Conservation (phyloP, 2,329 filamentous ascomycete genomes). For the Talaromyces verruculosus region DNA sequence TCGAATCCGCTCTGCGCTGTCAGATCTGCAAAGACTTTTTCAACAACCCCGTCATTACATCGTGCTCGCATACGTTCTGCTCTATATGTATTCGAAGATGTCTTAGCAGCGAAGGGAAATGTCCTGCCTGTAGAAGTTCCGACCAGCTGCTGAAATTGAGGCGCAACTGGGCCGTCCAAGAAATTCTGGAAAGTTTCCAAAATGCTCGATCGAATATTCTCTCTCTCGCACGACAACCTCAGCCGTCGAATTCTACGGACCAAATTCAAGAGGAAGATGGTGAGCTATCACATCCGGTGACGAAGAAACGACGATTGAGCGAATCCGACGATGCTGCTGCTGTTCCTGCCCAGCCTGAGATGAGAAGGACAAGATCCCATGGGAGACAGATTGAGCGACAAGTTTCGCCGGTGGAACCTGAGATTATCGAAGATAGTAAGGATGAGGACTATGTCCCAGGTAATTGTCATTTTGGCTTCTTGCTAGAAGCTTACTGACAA, state of each 20-base stretch:
- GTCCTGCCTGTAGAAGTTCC: conserved; percentile 73
- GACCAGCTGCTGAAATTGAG: conserved; percentile 84
- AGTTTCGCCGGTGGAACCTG: conserved; percentile 23
- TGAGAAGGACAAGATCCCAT: conserved; percentile 39
- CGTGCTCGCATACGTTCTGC: conserved; percentile 94
- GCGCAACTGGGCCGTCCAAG: conserved; percentile 80
- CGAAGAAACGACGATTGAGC: conserved; percentile 40
- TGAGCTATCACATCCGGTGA: conserved; percentile 31
- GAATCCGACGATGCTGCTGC: conserved; percentile 40
- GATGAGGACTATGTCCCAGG: conserved; percentile 42
- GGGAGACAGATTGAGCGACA: conserved; percentile 26
- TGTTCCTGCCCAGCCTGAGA: conserved; percentile 34
- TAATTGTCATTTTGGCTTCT: conserved; percentile 27
- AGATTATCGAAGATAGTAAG: conserved; percentile 43
- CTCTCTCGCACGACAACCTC: conserved; percentile 60
- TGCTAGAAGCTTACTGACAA: conserved; percentile 9
- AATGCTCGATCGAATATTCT: conserved; percentile 63
- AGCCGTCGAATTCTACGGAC: conserved; percentile 44
- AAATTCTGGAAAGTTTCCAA: conserved; percentile 77
- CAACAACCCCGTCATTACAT: conserved; percentile 89
- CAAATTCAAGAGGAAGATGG: conserved; percentile 36
- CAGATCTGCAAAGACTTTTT: conserved; percentile 99
- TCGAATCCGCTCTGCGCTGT: conserved; percentile 86
- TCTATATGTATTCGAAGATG: conserved; percentile 90
- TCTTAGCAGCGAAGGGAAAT: conserved; percentile 78